These are phyloP conservation scores for Exophiala oligosperma DNA, from an alignment of 2,329 filamentous ascomycete genomes.

Conservation along the genomic window DNA sequence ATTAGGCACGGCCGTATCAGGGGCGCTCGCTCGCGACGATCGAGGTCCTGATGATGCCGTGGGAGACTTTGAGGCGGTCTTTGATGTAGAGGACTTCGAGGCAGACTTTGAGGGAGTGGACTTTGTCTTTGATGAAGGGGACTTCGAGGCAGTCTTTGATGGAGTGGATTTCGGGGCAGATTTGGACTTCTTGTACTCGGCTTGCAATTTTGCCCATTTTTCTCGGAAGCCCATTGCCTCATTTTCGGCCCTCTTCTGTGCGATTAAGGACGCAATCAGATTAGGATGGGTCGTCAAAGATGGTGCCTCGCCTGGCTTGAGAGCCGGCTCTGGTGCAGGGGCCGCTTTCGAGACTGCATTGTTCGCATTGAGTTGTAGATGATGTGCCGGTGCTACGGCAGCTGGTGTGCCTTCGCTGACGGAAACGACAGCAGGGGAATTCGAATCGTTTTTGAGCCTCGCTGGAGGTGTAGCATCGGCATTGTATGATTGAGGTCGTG, in stretches of 20 bases:
- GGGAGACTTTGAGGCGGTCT: slow-evolving; percentile 10
- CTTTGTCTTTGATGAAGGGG: not conserved
- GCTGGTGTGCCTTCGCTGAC: not conserved
- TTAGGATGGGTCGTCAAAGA: slow-evolving; percentile 15
- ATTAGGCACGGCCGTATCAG: not conserved
- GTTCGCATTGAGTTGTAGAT: not conserved
- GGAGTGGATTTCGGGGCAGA: slow-evolving; percentile 13
- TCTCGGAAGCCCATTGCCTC: slow-evolving; percentile 17
- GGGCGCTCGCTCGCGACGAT: not conserved
- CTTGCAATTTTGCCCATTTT: slow-evolving; percentile 20
- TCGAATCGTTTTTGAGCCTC: not conserved
- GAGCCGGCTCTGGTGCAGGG: slow-evolving; percentile 10
- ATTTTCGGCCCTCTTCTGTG: slow-evolving; percentile 22
- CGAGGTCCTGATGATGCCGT: slow-evolving; percentile 1
- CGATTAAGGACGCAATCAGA: slow-evolving; percentile 22
- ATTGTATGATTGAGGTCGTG: not conserved
- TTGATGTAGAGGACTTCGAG: not conserved
- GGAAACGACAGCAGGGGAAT: not conserved
- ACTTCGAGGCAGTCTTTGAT: slow-evolving; percentile 6
- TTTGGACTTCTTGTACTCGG: slow-evolving; percentile 14
- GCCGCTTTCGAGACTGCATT: not conserved
- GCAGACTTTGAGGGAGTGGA: not conserved
- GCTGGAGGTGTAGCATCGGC: not conserved
- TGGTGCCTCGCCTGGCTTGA: slow-evolving; percentile 19
- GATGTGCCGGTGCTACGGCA: not conserved